Conservation (phyloP, 2,329 filamentous ascomycete species). For the Eutypella sp. region DNA sequence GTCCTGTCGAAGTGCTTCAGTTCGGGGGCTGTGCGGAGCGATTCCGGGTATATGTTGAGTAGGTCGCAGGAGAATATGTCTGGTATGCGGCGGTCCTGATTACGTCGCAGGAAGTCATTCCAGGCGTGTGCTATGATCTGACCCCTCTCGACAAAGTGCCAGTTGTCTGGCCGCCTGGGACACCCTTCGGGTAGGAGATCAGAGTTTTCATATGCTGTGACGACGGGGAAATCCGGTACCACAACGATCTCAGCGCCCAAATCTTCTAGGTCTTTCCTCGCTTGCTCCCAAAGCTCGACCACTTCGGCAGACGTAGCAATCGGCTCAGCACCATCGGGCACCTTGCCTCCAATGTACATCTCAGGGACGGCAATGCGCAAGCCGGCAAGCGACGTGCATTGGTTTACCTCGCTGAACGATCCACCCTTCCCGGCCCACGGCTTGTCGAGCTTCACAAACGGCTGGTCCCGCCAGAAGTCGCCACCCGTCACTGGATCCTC, state of each 20-base stretch:
- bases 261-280: slow-evolving; percentile 30
- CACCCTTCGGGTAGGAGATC: slow-evolving; percentile 32
- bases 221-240: slow-evolving; percentile 37
- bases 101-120: slow-evolving; percentile 44
- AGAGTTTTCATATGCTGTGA: slow-evolving; percentile 42
- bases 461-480: slow-evolving; percentile 53
- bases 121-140: slow-evolving; percentile 46
- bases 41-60: slow-evolving; percentile 29
- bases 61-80: slow-evolving; percentile 36
- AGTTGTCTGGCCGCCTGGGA: slow-evolving; percentile 34
- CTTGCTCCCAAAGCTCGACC: slow-evolving; percentile 24
- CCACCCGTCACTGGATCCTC: slow-evolving; percentile 36
- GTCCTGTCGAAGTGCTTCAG: slow-evolving; percentile 9
- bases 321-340: slow-evolving; percentile 10
- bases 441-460: slow-evolving; percentile 35
- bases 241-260: slow-evolving; percentile 38
- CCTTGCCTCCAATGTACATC: slow-evolving; percentile 42
- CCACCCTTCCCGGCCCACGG: slow-evolving; percentile 26
- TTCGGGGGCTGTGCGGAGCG: slow-evolving; percentile 14
- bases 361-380: slow-evolving; percentile 44
- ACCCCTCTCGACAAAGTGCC: slow-evolving; percentile 42
- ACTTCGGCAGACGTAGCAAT: slow-evolving; percentile 15
- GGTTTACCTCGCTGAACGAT: slow-evolving; percentile 28
- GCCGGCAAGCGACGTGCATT: slow-evolving; percentile 30
- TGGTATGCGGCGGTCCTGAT: slow-evolving; percentile 33